A percentile compares a stretch with the other conserved stretches of the same genome.
These are phyloP conservation scores for Colletotrichum tamarilloi DNA, from an alignment of 2,329 filamentous ascomycete species.

Conservation along the genomic window DNA sequence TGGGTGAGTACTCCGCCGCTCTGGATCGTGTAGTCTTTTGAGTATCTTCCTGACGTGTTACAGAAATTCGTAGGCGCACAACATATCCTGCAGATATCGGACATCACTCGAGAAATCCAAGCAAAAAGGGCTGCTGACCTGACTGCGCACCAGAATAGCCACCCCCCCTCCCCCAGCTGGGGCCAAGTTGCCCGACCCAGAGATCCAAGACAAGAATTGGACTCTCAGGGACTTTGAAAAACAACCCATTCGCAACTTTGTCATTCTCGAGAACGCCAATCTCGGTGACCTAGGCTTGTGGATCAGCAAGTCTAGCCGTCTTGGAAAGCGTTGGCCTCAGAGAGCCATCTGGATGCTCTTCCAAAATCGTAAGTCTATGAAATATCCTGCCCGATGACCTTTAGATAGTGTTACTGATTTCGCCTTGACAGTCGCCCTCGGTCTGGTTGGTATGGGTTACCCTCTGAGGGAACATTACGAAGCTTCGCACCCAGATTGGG, in stretches of 20 bases:
- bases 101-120: slow-evolving; percentile 36
- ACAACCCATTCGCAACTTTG: slow-evolving; percentile 25
- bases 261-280: slow-evolving; percentile 43
- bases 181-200: not conserved
- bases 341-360: slow-evolving; percentile 32
- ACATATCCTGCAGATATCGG: slow-evolving; percentile 43
- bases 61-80: slow-evolving; percentile 41
- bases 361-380: slow-evolving; percentile 17
- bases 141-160: not conserved
- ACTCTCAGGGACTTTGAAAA: not conserved
- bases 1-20: not conserved
- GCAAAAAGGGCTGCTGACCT: not conserved
- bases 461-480: slow-evolving; percentile 11
- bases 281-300: slow-evolving; percentile 38
- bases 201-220: slow-evolving; percentile 9
- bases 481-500: slow-evolving; percentile 1
- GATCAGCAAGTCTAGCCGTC: slow-evolving; percentile 28
- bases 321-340: slow-evolving; percentile 10
- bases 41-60: not conserved
- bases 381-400: not conserved
- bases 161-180: not conserved
- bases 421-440: slow-evolving; percentile 40
- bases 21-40: too few species aligned
- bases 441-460: slow-evolving; percentile 43
- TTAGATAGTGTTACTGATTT: slow-evolving; percentile 9